Base-by-base conservation (phyloP, 2,329 filamentous ascomycete genomes). In the Colletotrichum sublineola region DNA sequence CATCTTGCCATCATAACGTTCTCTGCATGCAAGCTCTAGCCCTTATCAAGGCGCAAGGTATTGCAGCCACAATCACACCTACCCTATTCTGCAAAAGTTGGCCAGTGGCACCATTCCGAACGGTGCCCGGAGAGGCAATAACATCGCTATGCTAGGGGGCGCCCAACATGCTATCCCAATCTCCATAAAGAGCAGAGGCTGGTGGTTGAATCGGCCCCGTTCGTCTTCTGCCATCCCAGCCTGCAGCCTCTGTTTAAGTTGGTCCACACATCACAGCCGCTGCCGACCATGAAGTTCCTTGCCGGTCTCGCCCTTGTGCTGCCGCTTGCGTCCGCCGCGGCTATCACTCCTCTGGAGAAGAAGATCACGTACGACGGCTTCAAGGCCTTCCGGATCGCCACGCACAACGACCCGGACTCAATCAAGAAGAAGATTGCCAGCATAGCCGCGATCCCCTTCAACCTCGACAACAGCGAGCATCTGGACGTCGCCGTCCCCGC, bases 301-400 rank as follows among this genome's bases (percentile, higher is more conserved):
- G 36, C 61, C 8, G 36, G 64, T 3, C 68, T 75, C n/a, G 33
- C 52, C 15, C 24, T 69, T 4, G 52, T 63, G 33, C 56, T 74
- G n/a, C 68, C 72, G 48, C 63, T 75, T 64, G 74, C 64, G 7
- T 73, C 68, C 33, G 72, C 72, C 40, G 63, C 58, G 55, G 57
- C 55, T 0, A 56, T 75, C 24, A 44, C 46, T 0, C 68, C 72
- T 11, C 55, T 71, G n/a, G 74, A 68, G 46, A 71, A 68, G 50
- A 63, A 52, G 40, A 74, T 75, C 20, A 77, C 77, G 15, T 81
- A 80, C 56, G 75, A 78, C 42, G 80, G 80, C 33, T 80, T 80
- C 70, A 83, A 81, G 50, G 81, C 84, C 29, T 84, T 86, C 71
- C 80, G 84, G 15, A 79, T 87, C 71, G 83, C 83, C 75, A 86